Conservation (phyloP, 2,329 filamentous ascomycete species). For the Capronia epimyces region DNA sequence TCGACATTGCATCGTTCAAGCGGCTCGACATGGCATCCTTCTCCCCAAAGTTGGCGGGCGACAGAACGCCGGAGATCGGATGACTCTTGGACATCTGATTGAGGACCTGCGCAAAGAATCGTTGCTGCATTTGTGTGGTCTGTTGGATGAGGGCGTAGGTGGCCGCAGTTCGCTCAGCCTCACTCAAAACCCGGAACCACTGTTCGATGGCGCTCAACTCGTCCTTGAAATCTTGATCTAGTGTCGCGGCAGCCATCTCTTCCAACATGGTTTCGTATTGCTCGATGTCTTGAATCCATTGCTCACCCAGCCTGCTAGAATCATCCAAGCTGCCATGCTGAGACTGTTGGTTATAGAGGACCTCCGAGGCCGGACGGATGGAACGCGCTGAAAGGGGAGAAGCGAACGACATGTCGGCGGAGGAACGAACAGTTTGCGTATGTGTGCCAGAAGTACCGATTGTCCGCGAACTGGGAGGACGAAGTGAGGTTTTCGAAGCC, state of each 20-base stretch:
- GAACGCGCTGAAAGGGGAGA: constrained; percentile 66
- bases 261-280: constrained; percentile 98
- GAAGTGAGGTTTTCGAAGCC: constrained; percentile 71
- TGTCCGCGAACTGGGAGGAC: constrained; percentile 76
- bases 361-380: constrained; percentile 90
- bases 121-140: constrained; percentile 96
- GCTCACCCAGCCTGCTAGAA: constrained; percentile 86
- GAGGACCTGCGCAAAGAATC: constrained; percentile 97
- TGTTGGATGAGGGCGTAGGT: constrained; percentile 94
- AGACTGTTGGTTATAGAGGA: constrained; percentile 73
- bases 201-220: constrained; percentile 98
- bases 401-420: constrained; percentile 86
- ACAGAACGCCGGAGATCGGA: constrained; percentile 91
- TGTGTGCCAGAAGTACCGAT: constrained; percentile 62
- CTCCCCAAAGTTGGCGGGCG: constrained; percentile 85
- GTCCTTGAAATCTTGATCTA: constrained; percentile 99
- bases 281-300: constrained; percentile 98
- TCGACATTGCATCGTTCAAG: constrained; percentile 92
- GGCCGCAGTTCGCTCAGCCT: constrained; percentile 91
- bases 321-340: constrained; percentile 69
- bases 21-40: constrained; percentile 98
- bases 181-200: constrained; percentile 96
- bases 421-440: constrained; percentile 63
- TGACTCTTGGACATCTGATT: constrained; percentile 99
- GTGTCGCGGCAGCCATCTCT: constrained; percentile 97